A percentile compares a stretch with the other conserved stretches of the same genome.
Conservation (phyloP, 345 rosid genomes). For the Bruguiera gymnorhiza region DNA sequence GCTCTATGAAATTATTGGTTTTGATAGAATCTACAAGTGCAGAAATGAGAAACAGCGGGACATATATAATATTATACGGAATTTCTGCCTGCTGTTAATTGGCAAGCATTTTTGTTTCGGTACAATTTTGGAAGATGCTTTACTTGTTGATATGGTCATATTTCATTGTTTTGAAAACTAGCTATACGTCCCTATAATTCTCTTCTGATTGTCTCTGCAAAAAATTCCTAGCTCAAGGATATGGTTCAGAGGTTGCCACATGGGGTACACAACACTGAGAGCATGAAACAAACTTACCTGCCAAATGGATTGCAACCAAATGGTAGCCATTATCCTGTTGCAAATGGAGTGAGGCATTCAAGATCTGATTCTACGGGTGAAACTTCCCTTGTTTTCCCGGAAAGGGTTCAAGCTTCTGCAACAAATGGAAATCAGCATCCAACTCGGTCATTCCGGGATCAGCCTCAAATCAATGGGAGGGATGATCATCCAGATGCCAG, state of each 20-base stretch:
- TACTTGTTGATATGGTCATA: not conserved
- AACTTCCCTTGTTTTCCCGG: conserved; percentile 48
- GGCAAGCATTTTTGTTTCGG: too few species aligned
- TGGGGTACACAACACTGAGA: conserved; percentile 58
- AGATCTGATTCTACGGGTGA: conserved; percentile 57
- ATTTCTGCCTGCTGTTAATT: too few species aligned
- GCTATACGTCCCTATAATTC: conserved; percentile 11
- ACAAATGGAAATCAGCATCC: conserved; percentile 41
- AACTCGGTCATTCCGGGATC: conserved; percentile 39
- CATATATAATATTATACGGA: too few species aligned
- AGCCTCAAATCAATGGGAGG: conserved; percentile 39
- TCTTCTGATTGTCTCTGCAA: too few species aligned
- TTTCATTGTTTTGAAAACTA: not conserved
- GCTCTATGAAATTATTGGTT: too few species aligned
- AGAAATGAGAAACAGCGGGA: too few species aligned
- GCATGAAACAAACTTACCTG: conserved; percentile 36
- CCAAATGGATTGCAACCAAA: conserved; percentile 69
- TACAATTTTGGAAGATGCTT: too few species aligned
- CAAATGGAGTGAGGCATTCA: conserved; percentile 58
- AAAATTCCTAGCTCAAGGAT: conserved; percentile 64
- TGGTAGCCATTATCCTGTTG: conserved; percentile 49
- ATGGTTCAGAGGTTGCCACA: conserved; percentile 82
- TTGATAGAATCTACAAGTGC: too few species aligned
- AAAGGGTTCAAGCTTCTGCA: conserved; percentile 31
- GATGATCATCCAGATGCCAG: conserved; percentile 44